phyloP scores from a whole-genome alignment of 2,329 filamentous ascomycete species.

The Fusarium miscanthi region DNA sequence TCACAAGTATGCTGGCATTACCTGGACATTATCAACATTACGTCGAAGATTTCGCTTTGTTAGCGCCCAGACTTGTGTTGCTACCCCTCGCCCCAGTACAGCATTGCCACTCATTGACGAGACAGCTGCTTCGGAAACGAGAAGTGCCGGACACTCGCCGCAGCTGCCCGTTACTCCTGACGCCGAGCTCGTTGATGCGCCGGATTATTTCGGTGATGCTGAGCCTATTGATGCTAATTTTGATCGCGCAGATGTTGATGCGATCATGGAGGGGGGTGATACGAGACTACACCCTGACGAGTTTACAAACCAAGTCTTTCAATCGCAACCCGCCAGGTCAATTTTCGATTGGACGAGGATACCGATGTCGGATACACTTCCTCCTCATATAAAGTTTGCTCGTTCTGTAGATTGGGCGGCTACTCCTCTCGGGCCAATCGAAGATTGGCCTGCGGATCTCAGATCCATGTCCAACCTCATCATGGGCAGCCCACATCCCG shows the following conservation, averaged over 20 bases:
- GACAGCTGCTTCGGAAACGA: slow-evolving; percentile 48
- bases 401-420: slow-evolving; percentile 77
- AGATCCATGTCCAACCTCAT: slow-evolving; percentile 84
- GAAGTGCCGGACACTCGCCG: slow-evolving; percentile 52
- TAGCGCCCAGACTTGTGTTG: slow-evolving; percentile 61
- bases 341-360: slow-evolving; percentile 88
- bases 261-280: slow-evolving; percentile 44
- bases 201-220: slow-evolving; percentile 58
- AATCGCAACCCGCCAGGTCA: slow-evolving; percentile 52
- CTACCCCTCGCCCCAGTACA: slow-evolving; percentile 52
- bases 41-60: slow-evolving; percentile 76
- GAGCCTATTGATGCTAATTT: slow-evolving; percentile 23
- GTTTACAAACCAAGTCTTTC: slow-evolving; percentile 56
- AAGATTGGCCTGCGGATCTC: slow-evolving; percentile 76
- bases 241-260: slow-evolving; percentile 19
- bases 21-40: slow-evolving; percentile 78
- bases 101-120: slow-evolving; percentile 54
- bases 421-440: slow-evolving; percentile 80
- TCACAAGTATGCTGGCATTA: slow-evolving; percentile 70
- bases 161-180: slow-evolving; percentile 51
- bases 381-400: slow-evolving; percentile 78
- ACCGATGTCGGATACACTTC: slow-evolving; percentile 70
- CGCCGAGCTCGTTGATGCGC: slow-evolving; percentile 46
- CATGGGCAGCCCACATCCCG: slow-evolving; percentile 81
- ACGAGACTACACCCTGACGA: slow-evolving; percentile 54